Conservation (phyloP, 805 yeast genomes). For the Myxozyma lipomycoides region DNA sequence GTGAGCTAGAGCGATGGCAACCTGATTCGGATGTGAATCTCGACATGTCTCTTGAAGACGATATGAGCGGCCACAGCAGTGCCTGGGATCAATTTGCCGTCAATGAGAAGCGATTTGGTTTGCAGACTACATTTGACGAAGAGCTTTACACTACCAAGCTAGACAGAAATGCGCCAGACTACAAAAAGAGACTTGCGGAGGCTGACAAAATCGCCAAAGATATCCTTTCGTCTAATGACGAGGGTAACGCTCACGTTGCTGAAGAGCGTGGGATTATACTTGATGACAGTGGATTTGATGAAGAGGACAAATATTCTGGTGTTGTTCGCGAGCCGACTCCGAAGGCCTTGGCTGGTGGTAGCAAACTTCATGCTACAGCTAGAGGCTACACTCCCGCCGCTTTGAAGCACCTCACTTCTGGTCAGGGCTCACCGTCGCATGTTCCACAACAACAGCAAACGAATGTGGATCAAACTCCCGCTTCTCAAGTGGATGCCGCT, state of each 20-base stretch:
- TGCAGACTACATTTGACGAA: constrained; percentile 79
- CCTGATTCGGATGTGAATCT: constrained; percentile 53
- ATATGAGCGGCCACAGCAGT: constrained; percentile 31
- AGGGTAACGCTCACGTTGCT: constrained; percentile 75
- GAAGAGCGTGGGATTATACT: constrained; percentile 79
- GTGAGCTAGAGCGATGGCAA: constrained; percentile 80
- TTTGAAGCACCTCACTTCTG: not conserved
- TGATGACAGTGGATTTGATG: constrained; percentile 86
- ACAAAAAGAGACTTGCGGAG: constrained; percentile 53
- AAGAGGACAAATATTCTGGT: constrained; percentile 94
- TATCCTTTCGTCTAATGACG: constrained; percentile 61
- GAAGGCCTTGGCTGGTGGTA: not conserved
- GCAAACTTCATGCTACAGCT: constrained; percentile 11
- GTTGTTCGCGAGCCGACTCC: constrained; percentile 52
- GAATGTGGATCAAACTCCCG: constrained; percentile 18
- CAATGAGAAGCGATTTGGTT: constrained; percentile 86
- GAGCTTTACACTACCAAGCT: constrained; percentile 78
- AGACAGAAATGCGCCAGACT: constrained; percentile 70
- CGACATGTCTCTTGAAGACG: constrained; percentile 38
- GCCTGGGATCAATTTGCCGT: constrained; percentile 92
- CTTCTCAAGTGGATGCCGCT: constrained; percentile 24
- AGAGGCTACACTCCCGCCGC: constrained; percentile 7
- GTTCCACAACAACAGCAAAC: constrained; percentile 19
- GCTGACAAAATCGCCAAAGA: constrained; percentile 82
- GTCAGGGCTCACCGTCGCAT: constrained; percentile 3